phyloP scores from a whole-genome alignment of 371 early-diverging fungal genomes.

The Coemansia sp. region DNA sequence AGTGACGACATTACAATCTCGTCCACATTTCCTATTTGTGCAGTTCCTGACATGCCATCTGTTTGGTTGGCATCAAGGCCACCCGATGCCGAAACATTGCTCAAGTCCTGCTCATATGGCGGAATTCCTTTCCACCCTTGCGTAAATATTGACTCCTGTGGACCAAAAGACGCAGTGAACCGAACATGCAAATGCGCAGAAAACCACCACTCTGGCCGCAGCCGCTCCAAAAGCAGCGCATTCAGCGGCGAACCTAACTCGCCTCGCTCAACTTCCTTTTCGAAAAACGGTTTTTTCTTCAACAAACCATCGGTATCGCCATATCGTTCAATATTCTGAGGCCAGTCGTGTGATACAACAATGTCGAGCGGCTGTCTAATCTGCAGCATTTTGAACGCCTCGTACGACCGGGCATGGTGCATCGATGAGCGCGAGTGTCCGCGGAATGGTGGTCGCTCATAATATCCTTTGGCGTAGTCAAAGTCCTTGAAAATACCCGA shows the following conservation, averaged over 20 bases:
- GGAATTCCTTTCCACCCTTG: constrained; percentile 28
- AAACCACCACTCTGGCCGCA: constrained; percentile 90
- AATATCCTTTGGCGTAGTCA: constrained; percentile 76
- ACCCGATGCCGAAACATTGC: not conserved
- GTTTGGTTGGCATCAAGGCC: not conserved
- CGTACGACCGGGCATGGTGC: constrained; percentile 87
- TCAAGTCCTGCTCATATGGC: constrained; percentile 1
- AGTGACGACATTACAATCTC: constrained; percentile 31
- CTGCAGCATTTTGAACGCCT: constrained; percentile 72
- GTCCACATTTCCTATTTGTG: constrained; percentile 14
- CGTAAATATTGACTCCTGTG: constrained; percentile 47
- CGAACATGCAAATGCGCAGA: constrained; percentile 92
- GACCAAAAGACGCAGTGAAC: constrained; percentile 69
- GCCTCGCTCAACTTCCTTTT: constrained; percentile 65
- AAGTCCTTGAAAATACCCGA: constrained; percentile 86
- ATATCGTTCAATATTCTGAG: constrained; percentile 74
- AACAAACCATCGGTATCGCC: constrained; percentile 71
- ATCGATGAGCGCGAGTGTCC: constrained; percentile 60
- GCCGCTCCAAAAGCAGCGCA: constrained; percentile 62
- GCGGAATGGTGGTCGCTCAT: constrained; percentile 74
- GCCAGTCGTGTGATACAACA: constrained; percentile 97
- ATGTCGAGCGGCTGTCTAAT: constrained; percentile 74
- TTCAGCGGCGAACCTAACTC: constrained; percentile 74
- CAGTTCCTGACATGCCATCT: not conserved
- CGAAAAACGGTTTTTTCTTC: constrained; percentile 67